Percentiles rank a stretch among this genome's conserved stretches.
Conservation (phyloP, 2,329 filamentous ascomycete genomes). For the Gaeumannomyces sp. region DNA sequence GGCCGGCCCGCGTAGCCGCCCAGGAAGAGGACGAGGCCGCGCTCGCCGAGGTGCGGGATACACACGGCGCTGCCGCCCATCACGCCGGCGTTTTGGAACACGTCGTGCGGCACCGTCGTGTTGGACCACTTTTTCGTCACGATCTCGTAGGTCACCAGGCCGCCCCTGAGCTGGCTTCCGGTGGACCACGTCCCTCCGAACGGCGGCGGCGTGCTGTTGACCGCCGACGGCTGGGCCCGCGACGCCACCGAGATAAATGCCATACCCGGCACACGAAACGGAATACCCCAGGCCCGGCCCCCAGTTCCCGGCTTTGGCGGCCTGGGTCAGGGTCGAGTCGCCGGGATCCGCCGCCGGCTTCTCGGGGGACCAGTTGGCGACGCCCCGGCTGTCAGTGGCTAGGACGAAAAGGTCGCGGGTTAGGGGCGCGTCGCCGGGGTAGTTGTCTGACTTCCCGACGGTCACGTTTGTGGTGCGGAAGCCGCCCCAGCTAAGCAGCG, state of each 20-base stretch:
- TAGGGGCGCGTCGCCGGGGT: background rate
- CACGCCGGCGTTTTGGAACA: background rate
- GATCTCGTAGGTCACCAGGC: slow-evolving; percentile 5
- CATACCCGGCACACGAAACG: slow-evolving; percentile 5
- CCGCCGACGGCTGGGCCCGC: background rate
- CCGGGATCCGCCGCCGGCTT: background rate
- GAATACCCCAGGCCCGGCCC: slow-evolving; percentile 5
- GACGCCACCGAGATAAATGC: slow-evolving; percentile 6
- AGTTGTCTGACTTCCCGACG: background rate
- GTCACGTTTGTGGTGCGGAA: slow-evolving; percentile 2
- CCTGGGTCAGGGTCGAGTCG: background rate
- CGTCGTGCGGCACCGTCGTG: background rate
- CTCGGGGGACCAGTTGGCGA: background rate
- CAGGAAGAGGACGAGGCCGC: slow-evolving; percentile 7
- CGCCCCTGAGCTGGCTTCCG: background rate
- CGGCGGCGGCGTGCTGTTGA: background rate
- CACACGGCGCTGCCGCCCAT: slow-evolving; percentile 5
- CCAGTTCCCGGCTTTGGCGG: slow-evolving; percentile 2
- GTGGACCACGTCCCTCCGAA: background rate
- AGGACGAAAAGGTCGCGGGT: slow-evolving; percentile 4
- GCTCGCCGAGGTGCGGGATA: slow-evolving; percentile 5
- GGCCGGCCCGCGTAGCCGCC: background rate
- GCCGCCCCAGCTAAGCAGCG: slow-evolving; percentile 7
- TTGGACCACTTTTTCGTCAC: background rate
- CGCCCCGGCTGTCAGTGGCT: background rate